Evolutionary conservation across 2,329 filamentous ascomycete genomes (phyloP), one percentile per base, ranked within the genome.

Genomic region (Periglandula ipomoeae): DNA sequence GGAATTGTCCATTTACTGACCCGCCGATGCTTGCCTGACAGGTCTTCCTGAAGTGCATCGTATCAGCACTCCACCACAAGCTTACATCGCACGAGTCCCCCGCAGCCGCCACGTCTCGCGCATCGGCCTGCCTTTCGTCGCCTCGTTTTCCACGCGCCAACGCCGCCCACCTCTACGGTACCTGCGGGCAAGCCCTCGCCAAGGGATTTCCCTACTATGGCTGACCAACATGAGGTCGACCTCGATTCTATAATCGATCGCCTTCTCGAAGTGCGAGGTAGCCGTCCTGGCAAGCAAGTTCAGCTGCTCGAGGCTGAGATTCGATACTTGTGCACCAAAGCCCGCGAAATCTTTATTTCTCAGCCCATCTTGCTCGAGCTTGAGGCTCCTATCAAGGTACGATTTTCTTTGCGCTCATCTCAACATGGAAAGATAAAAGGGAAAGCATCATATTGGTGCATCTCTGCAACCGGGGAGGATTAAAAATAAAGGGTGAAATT

Each of bases 161-260:
- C 48, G 45, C 46, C 42, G 42, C 48, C 46, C 38, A 41, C 27
- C 47, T 50, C 56, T 50, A 55, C 57, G 56, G 56, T 60, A 61
- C 58, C 60, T 59, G 63, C 64, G 65, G 68, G 68, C 70, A 67
- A 66, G 66, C 56, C 56, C 58, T 61, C 58, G 56, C 56, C 53
- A 58, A 59, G 62, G 66, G 61, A 65, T 54, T 52, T 53, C 52
- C 61, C 53, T 55, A 73, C 62, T 65, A 84, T 74, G 82, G 76
- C 76, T 66, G 77, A 81, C 68, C 76, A 80, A 68, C 74, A 89
- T 73, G 91, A 97, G 73, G 88, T 97, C 74, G 91, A 97, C 75
- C 81, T 98, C 75, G 93, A 98, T 73, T 96, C 90, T 65, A 95
- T 97, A 83, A 97, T 98, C 78, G 91, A 97, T 72, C 84, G 93